phyloP scores from a whole-genome alignment of 2,329 filamentous ascomycete species.

The Verticillium klebahnii region DNA sequence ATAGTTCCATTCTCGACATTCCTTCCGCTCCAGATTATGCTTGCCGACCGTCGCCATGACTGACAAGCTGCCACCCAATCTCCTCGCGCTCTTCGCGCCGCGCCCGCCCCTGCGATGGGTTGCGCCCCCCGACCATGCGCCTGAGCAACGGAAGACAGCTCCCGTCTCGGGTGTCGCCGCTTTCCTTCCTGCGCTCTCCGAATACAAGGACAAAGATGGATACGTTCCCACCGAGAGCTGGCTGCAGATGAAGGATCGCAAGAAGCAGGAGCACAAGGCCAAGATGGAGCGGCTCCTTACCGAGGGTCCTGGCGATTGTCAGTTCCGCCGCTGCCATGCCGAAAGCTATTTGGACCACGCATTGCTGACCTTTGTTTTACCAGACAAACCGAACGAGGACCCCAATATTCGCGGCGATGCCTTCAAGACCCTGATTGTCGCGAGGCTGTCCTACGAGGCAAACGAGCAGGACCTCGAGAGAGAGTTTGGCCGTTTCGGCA shows the following conservation, averaged over 20 bases:
- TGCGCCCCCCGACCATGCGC: constrained; percentile 74
- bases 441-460: constrained; percentile 82
- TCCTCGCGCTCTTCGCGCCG: constrained; percentile 91
- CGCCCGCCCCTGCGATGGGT: constrained; percentile 89
- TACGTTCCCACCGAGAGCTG: constrained; percentile 88
- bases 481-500: constrained; percentile 89
- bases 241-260: constrained; percentile 80
- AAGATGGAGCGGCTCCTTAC: constrained; percentile 58
- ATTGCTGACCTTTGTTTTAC: neutral
- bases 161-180: constrained; percentile 68
- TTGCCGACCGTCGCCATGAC: constrained; percentile 60
- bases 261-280: constrained; percentile 74
- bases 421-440: constrained; percentile 91
- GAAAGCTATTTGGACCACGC: neutral
- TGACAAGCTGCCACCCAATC: constrained; percentile 88
- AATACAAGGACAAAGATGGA: constrained; percentile 72
- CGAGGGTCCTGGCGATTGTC: constrained; percentile 56
- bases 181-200: constrained; percentile 67
- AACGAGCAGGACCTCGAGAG: constrained; percentile 86
- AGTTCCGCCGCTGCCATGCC: neutral
- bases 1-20: neutral
- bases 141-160: constrained; percentile 75
- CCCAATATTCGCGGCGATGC: constrained; percentile 87
- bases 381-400: constrained; percentile 80
- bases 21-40: neutral